A percentile compares a stretch with the other conserved stretches of the same genome.
phyloP scores from a whole-genome alignment of 2,329 filamentous ascomycete genomes.

The Mariannaea sp. region DNA sequence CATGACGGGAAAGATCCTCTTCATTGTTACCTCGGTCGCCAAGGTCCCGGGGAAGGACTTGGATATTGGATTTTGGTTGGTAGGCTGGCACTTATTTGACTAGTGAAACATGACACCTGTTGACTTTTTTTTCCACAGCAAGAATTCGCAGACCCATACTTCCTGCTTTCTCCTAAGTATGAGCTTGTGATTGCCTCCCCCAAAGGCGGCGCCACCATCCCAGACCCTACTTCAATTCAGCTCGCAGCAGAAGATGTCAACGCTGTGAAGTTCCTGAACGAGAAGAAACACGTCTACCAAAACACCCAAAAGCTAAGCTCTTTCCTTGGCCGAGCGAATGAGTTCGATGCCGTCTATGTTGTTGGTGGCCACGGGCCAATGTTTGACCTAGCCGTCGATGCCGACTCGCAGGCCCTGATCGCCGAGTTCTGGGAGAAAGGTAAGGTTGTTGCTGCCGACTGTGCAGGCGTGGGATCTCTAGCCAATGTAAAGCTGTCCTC shows the following conservation, averaged over 20 bases:
- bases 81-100: no score
- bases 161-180: neutral
- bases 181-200: conserved; percentile 5
- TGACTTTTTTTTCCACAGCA: neutral
- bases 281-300: conserved; percentile 1
- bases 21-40: neutral
- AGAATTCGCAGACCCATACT: conserved; percentile 7
- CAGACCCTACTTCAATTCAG: conserved; percentile 5
- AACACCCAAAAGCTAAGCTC: conserved; percentile 2
- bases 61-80: no score
- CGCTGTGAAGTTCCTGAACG: neutral
- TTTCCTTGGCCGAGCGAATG: conserved; percentile 2
- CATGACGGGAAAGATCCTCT: neutral
- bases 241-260: neutral
- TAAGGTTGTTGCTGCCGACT: no score
- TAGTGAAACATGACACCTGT: neutral
- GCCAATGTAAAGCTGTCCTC: no score
- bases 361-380: conserved; percentile 6
- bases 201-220: neutral
- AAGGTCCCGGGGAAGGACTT: neutral
- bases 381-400: no score
- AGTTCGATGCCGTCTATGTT: conserved; percentile 8
- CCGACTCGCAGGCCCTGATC: no score
- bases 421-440: no score
- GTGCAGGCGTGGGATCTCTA: no score